Evolutionary conservation across 148 eudicot genomes (phyloP).

Genomic region (Camellia sinensis): DNA sequence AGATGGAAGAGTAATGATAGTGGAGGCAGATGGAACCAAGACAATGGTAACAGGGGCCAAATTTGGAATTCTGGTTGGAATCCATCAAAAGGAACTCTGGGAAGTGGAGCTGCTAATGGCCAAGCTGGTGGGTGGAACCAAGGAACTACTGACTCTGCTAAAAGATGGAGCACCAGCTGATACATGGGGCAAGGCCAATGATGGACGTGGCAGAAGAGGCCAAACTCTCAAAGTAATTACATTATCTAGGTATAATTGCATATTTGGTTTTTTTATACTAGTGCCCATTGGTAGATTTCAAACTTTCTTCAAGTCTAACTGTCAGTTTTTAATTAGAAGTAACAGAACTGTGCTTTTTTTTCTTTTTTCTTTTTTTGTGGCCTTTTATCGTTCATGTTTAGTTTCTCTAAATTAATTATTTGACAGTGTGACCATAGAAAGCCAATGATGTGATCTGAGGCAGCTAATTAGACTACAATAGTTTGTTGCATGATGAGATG

Average conservation of each 20-base stretch:
- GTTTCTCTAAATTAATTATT: too few relatives aligned
- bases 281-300: too few relatives aligned
- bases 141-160: not conserved
- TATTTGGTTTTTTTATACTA: too few relatives aligned
- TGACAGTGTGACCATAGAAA: too few relatives aligned
- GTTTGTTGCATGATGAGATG: too few relatives aligned
- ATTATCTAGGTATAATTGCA: not conserved
- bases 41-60: not conserved
- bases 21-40: constrained; percentile 6
- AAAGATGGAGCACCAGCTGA: constrained; percentile 6
- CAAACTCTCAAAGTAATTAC: not conserved
- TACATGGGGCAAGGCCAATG: constrained; percentile 20
- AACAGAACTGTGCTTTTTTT: too few relatives aligned
- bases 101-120: not conserved
- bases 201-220: constrained; percentile 14
- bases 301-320: too few relatives aligned
- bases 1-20: constrained; percentile 8
- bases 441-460: too few relatives aligned
- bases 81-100: not conserved
- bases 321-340: too few relatives aligned
- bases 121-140: constrained; percentile 8
- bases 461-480: too few relatives aligned
- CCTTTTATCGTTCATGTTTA: too few relatives aligned
- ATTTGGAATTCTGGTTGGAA: constrained; percentile 13
- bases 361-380: too few relatives aligned